phyloP scores from a whole-genome alignment of 2,329 filamentous ascomycete genomes.

The Aspergillus hiratsukae region DNA sequence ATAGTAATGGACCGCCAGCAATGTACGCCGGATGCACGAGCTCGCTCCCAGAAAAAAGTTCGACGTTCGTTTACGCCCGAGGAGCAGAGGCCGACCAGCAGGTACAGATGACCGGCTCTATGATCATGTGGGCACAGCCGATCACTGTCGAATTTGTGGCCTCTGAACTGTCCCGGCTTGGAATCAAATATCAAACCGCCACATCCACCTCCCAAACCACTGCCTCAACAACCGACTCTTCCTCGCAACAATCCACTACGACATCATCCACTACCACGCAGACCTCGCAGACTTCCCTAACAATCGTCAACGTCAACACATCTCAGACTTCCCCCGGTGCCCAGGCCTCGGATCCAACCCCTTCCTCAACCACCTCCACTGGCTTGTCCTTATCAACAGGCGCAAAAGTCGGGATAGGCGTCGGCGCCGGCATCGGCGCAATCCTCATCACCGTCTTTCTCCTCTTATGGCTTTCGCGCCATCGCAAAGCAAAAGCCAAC shows the following conservation, averaged over 20 bases:
- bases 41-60: not conserved
- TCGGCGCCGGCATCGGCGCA: not conserved
- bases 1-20: not conserved
- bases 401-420: not conserved
- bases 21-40: not conserved
- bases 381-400: not conserved
- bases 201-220: not conserved
- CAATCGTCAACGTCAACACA: too few species aligned
- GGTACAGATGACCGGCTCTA: not conserved
- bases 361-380: not conserved
- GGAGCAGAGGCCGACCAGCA: not conserved
- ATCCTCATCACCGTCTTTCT: not conserved
- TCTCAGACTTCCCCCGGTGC: too few species aligned
- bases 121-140: not conserved
- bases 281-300: too few species aligned
- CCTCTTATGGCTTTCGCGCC: not conserved
- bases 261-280: not conserved
- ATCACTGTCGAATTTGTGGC: not conserved
- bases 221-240: not conserved
- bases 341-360: too few species aligned
- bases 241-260: not conserved
- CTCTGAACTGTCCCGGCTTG: not conserved
- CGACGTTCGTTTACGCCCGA: not conserved
- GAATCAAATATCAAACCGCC: not conserved
- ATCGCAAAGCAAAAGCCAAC: not conserved